Percentiles rank a stretch among this genome's conserved stretches.
Conservation (phyloP, 371 early-diverging fungal species). For the Zychaea mexicana region DNA sequence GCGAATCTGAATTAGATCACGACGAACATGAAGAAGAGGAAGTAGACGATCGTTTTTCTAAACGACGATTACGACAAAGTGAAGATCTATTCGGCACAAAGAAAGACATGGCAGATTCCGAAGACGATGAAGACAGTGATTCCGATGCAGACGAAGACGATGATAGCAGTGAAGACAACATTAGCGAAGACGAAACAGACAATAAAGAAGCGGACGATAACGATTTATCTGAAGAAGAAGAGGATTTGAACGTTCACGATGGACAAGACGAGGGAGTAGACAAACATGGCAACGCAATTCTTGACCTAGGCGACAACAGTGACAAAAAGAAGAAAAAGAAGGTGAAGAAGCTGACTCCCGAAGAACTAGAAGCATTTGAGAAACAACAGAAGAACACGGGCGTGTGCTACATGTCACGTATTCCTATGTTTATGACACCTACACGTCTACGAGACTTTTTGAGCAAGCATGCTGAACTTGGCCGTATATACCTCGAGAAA, state of each 20-base stretch:
- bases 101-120: too few species aligned
- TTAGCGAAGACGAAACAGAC: conserved; percentile 22
- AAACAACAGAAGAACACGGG: conserved; percentile 76
- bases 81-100: conserved; percentile 7
- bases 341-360: conserved; percentile 68
- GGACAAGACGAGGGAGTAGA: conserved; percentile 8
- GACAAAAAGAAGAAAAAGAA: conserved; percentile 40
- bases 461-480: conserved; percentile 74
- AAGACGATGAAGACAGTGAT: too few species aligned
- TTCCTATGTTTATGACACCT: conserved; percentile 94
- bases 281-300: conserved; percentile 5
- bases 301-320: conserved; percentile 7
- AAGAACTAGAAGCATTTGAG: conserved; percentile 73
- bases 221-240: conserved; percentile 10
- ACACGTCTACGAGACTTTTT: conserved; percentile 76
- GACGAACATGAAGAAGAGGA: conserved; percentile 28
- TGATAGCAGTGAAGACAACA: conserved; percentile 29
- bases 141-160: conserved; percentile 29
- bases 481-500: conserved; percentile 85
- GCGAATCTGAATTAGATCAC: conserved; percentile 4
- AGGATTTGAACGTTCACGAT: conserved; percentile 9
- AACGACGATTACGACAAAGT: conserved; percentile 20
- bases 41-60: conserved; percentile 30
- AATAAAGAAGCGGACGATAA: conserved; percentile 26
- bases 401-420: conserved; percentile 86